phyloP scores from a whole-genome alignment of 345 rosid genomes.

The Turnera subulata region DNA sequence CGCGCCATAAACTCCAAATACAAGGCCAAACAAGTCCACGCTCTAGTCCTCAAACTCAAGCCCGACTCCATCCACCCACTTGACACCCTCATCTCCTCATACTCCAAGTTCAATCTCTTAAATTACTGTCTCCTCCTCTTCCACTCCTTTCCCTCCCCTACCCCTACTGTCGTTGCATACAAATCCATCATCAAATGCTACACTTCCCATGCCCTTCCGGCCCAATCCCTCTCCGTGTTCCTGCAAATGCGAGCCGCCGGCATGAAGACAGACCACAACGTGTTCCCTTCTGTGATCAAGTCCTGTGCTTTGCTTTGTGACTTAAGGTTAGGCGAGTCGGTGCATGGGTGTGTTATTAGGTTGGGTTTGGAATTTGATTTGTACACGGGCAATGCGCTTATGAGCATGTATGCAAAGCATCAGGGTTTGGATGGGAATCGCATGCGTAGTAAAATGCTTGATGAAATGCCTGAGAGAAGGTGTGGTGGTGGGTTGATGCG shows the following conservation, averaged over 20 bases:
- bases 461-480: constrained; percentile 37
- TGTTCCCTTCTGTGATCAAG: constrained; percentile 71
- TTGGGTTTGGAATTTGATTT: constrained; percentile 59
- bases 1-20: constrained; percentile 29
- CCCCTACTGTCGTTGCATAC: constrained; percentile 67
- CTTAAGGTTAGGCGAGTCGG: constrained; percentile 57
- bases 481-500: not conserved
- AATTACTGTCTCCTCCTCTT: constrained; percentile 47
- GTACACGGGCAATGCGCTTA: constrained; percentile 71
- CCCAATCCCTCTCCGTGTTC: constrained; percentile 44
- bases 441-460: constrained; percentile 28
- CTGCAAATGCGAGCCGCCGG: constrained; percentile 56
- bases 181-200: constrained; percentile 68
- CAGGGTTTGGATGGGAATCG: constrained; percentile 13
- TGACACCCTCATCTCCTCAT: constrained; percentile 52
- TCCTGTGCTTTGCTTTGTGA: constrained; percentile 54
- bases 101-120: constrained; percentile 53
- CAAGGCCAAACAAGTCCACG: constrained; percentile 71
- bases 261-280: constrained; percentile 51
- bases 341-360: constrained; percentile 67
- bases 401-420: constrained; percentile 82
- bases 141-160: constrained; percentile 47
- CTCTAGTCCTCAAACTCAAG: constrained; percentile 50
- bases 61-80: constrained; percentile 32
- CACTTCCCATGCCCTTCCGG: constrained; percentile 40